Evolutionary conservation across 2,329 filamentous ascomycete species (phyloP).

Genomic region (Verticillium zaregamsianum): DNA sequence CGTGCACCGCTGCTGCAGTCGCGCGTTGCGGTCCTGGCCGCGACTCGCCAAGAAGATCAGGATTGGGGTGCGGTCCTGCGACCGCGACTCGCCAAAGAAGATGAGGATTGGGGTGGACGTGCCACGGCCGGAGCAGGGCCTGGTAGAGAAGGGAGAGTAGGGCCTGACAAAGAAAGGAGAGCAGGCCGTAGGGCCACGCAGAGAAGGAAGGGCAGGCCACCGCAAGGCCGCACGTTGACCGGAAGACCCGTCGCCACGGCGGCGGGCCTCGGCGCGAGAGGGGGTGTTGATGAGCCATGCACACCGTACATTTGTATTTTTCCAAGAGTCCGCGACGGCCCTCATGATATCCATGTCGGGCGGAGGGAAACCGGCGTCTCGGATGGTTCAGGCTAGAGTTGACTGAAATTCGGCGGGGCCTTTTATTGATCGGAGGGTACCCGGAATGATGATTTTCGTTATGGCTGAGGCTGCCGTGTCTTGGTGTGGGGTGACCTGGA

Average conservation of each 20-base stretch:
- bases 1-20: background rate
- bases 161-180: no score
- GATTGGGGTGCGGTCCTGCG: no score
- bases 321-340: background rate
- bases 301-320: background rate
- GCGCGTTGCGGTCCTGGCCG: no score
- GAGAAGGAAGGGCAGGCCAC: no score
- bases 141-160: background rate
- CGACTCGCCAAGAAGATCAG: no score
- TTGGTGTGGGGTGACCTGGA: background rate
- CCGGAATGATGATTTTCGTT: background rate
- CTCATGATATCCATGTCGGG: background rate
- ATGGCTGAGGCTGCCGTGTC: background rate
- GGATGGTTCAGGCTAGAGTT: background rate
- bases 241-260: background rate
- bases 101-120: no score
- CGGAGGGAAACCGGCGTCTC: background rate
- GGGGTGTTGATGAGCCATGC: background rate
- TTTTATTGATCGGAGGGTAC: background rate
- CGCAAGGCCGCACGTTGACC: background rate
- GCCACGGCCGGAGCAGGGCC: no score
- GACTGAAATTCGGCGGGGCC: background rate
- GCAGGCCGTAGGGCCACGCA: no score
- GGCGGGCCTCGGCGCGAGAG: background rate
- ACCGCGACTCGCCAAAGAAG: no score